Evolutionary conservation across 2,329 filamentous ascomycete species (phyloP).

Genomic region (Aspergillus quadrilineatus): DNA sequence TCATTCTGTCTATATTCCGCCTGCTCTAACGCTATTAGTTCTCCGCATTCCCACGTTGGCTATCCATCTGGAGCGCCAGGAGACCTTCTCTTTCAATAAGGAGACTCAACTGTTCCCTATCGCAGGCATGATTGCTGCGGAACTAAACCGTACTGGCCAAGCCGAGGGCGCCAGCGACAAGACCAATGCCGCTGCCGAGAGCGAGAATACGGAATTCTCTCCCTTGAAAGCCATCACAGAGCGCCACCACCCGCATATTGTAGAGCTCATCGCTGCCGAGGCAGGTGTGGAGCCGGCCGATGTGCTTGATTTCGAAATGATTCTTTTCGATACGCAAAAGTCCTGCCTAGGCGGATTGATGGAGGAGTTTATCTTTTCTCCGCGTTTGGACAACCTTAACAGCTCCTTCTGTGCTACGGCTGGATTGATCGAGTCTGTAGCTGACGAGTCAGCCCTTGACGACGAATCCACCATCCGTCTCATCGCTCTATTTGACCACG

Average conservation of each 20-base stretch:
- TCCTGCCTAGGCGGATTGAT: constrained; percentile 83
- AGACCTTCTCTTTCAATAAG: constrained; percentile 92
- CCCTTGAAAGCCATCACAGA: constrained; percentile 75
- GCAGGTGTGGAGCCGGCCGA: constrained; percentile 68
- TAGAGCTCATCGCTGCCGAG: constrained; percentile 80
- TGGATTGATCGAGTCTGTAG: constrained; percentile 78
- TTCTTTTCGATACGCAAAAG: constrained; percentile 96
- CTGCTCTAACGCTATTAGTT: constrained; percentile 44
- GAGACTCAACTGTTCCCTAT: constrained; percentile 96
- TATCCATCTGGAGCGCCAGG: constrained; percentile 85
- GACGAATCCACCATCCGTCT: constrained; percentile 80
- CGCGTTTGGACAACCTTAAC: constrained; percentile 91
- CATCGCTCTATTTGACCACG: constrained; percentile 95
- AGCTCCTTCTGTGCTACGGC: constrained; percentile 93
- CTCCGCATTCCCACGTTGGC: constrained; percentile 90
- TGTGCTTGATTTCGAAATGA: constrained; percentile 88
- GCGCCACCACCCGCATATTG: constrained; percentile 83
- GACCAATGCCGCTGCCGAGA: constrained; percentile 17
- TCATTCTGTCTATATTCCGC: background rate
- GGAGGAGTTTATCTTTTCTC: constrained; percentile 93
- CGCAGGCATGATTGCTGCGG: constrained; percentile 78
- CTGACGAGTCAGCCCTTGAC: constrained; percentile 63
- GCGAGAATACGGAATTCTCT: constrained; percentile 60
- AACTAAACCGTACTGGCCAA: constrained; percentile 73
- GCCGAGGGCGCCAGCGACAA: constrained; percentile 35